Evolutionary conservation across 1,139 yeast genomes (phyloP), one percentile per base, ranked within the genome.

Genomic region (Magnusiomyces fungicola): DNA sequence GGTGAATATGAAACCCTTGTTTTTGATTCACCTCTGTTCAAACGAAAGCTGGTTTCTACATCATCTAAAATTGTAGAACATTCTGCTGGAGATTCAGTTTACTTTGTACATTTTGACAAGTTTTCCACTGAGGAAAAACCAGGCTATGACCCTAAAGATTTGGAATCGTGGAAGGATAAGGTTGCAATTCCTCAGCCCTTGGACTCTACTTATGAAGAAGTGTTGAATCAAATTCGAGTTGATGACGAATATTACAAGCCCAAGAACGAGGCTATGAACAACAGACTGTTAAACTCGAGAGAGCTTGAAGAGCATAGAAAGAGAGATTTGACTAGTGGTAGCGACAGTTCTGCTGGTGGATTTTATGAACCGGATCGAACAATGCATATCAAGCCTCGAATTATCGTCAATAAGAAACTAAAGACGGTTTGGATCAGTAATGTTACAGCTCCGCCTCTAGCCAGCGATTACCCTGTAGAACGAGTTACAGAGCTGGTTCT

Each of bases 1-100:
- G 98, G 98, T 1, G 98, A 92, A 65, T 92, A 89, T 64, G 98
- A 92, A 63, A 83, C 96, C 0, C 70, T 90, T 57, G 97, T 92
- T 2, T 71, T 92, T 29, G 97, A 92, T 65, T 86, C 95, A 2
- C 95, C 96, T 0, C 81, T 86, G 53, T 92, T 92, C 67, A 70
- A 69, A 37, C 79, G 79, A 47, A 71, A 68, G 52, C 65, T 90
- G 45, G 70, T 68, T 18, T 68, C 86, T 19, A 67, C 63, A 0
- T 69, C 72, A 2, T 61, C 69, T 29, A 64, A 69, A 29, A 65
- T 77, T 1, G 69, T 79, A 1, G 68, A 73, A 16, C 80, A 76
- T 54, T 69, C 76, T 0, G 71, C 74, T 38, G 79, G 73, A 55
- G 77, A 72, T 49, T 88, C 81, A 50, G 95, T 88, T 1, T 79